phyloP scores from a whole-genome alignment of 2,329 filamentous ascomycete species.

The Dryadomyces quercivorus region DNA sequence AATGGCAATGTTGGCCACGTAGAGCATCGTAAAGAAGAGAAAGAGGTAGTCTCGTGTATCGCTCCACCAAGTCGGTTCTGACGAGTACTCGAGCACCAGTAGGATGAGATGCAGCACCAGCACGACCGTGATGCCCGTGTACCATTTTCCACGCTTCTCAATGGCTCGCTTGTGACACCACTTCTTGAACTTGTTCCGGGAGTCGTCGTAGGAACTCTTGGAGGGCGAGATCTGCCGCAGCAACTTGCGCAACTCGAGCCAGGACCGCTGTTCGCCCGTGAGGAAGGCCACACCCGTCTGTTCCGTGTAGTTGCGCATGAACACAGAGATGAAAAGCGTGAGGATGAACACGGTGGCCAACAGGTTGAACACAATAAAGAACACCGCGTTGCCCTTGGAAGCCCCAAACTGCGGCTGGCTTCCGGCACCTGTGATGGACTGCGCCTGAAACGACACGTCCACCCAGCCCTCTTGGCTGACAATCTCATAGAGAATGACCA shows the following conservation, averaged over 20 bases:
- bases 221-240: slow-evolving; percentile 88
- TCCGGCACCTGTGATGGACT: slow-evolving; percentile 67
- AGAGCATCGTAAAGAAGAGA: slow-evolving; percentile 68
- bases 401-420: slow-evolving; percentile 58
- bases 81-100: slow-evolving; percentile 75
- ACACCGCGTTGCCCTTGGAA: slow-evolving; percentile 76
- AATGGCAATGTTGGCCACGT: slow-evolving; percentile 70
- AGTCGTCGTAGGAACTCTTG: slow-evolving; percentile 74
- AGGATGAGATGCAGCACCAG: slow-evolving; percentile 75
- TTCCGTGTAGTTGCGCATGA: slow-evolving; percentile 99
- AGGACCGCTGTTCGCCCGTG: slow-evolving; percentile 90
- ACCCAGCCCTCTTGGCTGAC: slow-evolving; percentile 98
- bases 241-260: slow-evolving; percentile 88
- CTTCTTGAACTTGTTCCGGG: slow-evolving; percentile 66
- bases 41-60: slow-evolving; percentile 62
- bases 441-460: slow-evolving; percentile 76
- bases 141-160: slow-evolving; percentile 89
- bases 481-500: slow-evolving; percentile 97
- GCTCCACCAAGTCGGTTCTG: slow-evolving; percentile 62
- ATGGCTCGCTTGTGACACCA: slow-evolving; percentile 95
- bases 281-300: slow-evolving; percentile 94
- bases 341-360: slow-evolving; percentile 92
- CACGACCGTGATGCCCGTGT: slow-evolving; percentile 64
- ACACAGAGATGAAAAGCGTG: slow-evolving; percentile 95
- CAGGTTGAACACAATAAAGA: slow-evolving; percentile 94